Base-by-base conservation (phyloP, 2,329 filamentous ascomycete species). In the Verticillium isaacii region DNA sequence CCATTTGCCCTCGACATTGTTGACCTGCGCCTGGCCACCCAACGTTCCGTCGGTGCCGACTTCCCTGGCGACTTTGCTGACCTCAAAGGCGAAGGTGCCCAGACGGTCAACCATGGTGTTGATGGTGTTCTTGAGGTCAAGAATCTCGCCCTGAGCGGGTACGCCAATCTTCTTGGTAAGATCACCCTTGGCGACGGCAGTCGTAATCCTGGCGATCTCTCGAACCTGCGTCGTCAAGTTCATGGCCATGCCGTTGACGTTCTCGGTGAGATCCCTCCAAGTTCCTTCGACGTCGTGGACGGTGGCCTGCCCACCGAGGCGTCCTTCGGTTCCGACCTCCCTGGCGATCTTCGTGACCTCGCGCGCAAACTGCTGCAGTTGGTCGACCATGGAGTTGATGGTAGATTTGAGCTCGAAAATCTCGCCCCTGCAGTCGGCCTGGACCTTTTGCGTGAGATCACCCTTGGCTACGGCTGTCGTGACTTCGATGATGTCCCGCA, bases 351-450 rank as follows among this genome's bases (percentile, higher is more conserved):
- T 96, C 41, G 94, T 98, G 69, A 99, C 95, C 79, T 98, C 94
- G 72, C 93, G 91, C 11, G 95, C 95, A 73, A 98, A 98, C 72
- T 97, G 93, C 72, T 96, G 92, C 62, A 99, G 82, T 75, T 97
- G 95, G 74, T 97, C 95, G 67, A 99, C 94, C 94, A 99, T 99
- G 74, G 91, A 95, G 78, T 99, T 99, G 81, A 98, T 99, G 56
- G 95, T 98, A 63, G 93, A 93, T 78, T 99, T 99, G 72, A 99
- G 89, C 79, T 91, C 92, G 73, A 88, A 90, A 71, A 93, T 98
- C 82, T 94, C 95, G 76, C 90, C 96, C 79, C 89, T 90, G 77
- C 91, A 94, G 71, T 92, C 92, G 64, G 93, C 93, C 75, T 96
- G 92, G 45, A 99, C 94, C 76, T 97, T 97, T 76, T 97, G 94